Conservation (phyloP, 2,329 filamentous ascomycete genomes). For the Aspergillus sp. region DNA sequence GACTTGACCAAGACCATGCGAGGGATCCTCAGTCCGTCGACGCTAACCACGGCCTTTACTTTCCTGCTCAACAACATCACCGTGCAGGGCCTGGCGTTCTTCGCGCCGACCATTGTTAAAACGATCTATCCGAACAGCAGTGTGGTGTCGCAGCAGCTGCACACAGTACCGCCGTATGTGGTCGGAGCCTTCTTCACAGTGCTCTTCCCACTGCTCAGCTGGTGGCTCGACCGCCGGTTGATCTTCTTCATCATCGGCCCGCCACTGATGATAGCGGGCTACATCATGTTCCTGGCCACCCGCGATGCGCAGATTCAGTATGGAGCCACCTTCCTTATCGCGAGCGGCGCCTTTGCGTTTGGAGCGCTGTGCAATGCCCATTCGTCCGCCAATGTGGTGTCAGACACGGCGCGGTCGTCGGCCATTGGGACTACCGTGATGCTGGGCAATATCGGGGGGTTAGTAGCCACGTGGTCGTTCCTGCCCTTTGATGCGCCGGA, state of each 20-base stretch:
- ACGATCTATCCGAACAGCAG: constrained; percentile 55
- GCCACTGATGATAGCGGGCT: constrained; percentile 58
- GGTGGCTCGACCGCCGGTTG: constrained; percentile 50
- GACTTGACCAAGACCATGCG: constrained; percentile 50
- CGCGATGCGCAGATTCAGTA: constrained; percentile 49
- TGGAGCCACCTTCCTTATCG: constrained; percentile 61
- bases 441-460: constrained; percentile 62
- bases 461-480: constrained; percentile 59
- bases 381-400: constrained; percentile 60
- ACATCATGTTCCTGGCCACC: constrained; percentile 60
- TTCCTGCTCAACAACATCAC: constrained; percentile 61
- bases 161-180: constrained; percentile 59
- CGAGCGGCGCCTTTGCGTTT: constrained; percentile 53
- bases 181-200: constrained; percentile 59
- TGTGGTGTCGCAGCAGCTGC: constrained; percentile 57
- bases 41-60: constrained; percentile 47
- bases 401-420: constrained; percentile 58
- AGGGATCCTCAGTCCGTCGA: constrained; percentile 57
- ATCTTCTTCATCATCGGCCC: constrained; percentile 53
- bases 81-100: constrained; percentile 61
- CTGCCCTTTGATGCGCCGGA: constrained; percentile 54
- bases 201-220: constrained; percentile 52
- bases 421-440: constrained; percentile 61
- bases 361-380: constrained; percentile 59
- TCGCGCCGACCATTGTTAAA: constrained; percentile 58